A percentile compares a stretch with the other conserved stretches of the same genome.
These are phyloP conservation scores for Pilasporangium apinafurcum DNA, from an alignment of 352 stramenopile genomes.

Conservation along the genomic window DNA sequence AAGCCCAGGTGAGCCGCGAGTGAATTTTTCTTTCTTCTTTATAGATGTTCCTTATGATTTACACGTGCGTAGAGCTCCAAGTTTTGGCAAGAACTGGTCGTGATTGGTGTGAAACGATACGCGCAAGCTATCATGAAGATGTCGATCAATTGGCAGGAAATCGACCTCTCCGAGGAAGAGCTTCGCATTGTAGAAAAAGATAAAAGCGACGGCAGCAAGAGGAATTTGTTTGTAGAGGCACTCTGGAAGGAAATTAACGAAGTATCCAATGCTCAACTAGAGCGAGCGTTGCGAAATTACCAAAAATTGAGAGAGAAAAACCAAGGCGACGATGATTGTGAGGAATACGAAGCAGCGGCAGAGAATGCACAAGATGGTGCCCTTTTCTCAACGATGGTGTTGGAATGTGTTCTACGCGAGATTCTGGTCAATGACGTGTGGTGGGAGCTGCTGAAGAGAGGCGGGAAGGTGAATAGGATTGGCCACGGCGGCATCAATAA, in stretches of 20 bases:
- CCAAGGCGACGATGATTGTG: slow-evolving; percentile 6
- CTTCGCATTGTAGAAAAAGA: slow-evolving; percentile 27
- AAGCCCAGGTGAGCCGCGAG: slow-evolving; percentile 22
- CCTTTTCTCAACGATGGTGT: slow-evolving; percentile 33
- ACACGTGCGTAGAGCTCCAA: slow-evolving; percentile 23
- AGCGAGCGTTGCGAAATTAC: slow-evolving; percentile 36
- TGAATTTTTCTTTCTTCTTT: neutral
- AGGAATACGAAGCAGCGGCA: slow-evolving; percentile 13
- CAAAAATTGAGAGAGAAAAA: slow-evolving; percentile 5
- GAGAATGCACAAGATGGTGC: too few relatives aligned
- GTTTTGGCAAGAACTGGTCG: slow-evolving; percentile 44
- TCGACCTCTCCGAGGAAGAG: slow-evolving; percentile 50
- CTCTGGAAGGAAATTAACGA: slow-evolving; percentile 45
- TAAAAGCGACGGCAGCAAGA: slow-evolving; percentile 1
- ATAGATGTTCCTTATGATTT: neutral
- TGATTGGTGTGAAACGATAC: slow-evolving; percentile 43
- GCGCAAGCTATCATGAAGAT: slow-evolving; percentile 64
- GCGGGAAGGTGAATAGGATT: slow-evolving; percentile 24
- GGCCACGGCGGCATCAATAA: slow-evolving; percentile 61
- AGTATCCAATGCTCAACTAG: slow-evolving; percentile 50
- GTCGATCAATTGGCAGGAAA: slow-evolving; percentile 55
- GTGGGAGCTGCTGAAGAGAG: slow-evolving; percentile 44
- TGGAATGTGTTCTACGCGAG: slow-evolving; percentile 41
- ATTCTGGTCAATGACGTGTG: slow-evolving; percentile 55
- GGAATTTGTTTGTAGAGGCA: slow-evolving; percentile 42